Evolutionary conservation across 305 asterid genomes (phyloP), one percentile per base, ranked within the genome.

Genomic region (Solanum chacoense): DNA sequence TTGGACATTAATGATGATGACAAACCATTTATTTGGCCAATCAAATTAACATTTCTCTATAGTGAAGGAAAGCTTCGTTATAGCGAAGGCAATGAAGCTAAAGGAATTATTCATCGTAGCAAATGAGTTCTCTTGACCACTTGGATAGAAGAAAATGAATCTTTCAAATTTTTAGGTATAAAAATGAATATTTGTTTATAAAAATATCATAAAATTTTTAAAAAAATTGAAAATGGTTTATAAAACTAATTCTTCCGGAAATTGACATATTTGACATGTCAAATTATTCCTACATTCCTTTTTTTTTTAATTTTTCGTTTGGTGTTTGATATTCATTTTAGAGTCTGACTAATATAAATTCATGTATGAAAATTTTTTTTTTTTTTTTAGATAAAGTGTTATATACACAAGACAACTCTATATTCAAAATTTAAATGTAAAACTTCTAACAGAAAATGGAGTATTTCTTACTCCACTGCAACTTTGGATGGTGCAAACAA

Each of bases 351-450:
- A 73, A 73, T 73, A 29, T 1, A 8, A 31, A 73, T 18, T 32
- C 0, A 2, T 32, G 7, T 2, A 8, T 10, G 3, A 18, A 74
- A 74, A 0, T 8, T 8, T 0, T 0, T 10, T 0, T 0, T 32
- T 0, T 0, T 31, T 6, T 16, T 7, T 18, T 18, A 31, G 3
- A 2, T 73, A 16, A 16, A 31, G 1, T 1, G 1, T 8, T 73
- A 16, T 8, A 22, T 32, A 31, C 0, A 69, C 0, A 31, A 31
- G 7, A 0, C 1, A 1, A 32, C 3, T 29, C 0, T 32, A 29
- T 31, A 73, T 14, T 31, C n/a, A 31, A 8, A 20, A 31, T 7
- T 72, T 18, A 24, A 69, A 69, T 5, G 7, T 26, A 6, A 69
- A n/a, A 69, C 8, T 24, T 69, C 7, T 16, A 7, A 16, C 2